These are phyloP conservation scores for Didymella arachidicola DNA, from an alignment of 2,329 filamentous ascomycete species.

Conservation along the genomic window DNA sequence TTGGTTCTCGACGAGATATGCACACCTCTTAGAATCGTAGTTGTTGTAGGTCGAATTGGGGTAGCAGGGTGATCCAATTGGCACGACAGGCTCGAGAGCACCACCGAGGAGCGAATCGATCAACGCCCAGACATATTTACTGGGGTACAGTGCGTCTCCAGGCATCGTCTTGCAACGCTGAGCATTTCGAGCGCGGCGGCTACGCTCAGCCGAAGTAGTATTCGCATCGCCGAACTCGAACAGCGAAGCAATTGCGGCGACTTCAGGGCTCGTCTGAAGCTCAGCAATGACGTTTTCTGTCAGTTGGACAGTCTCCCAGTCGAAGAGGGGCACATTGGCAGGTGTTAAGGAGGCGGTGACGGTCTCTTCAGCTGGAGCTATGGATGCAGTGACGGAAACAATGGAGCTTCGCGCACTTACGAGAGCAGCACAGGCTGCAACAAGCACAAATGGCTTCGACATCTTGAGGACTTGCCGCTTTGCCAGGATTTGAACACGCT, in stretches of 20 bases:
- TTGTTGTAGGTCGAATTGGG: constrained; percentile 39
- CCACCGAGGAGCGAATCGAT: constrained; percentile 36
- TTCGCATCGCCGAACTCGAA: constrained; percentile 49
- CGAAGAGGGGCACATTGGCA: constrained; percentile 35
- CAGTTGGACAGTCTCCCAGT: constrained; percentile 34
- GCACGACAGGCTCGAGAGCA: constrained; percentile 37
- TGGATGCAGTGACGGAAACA: constrained; percentile 27
- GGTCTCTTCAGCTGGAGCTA: constrained; percentile 39
- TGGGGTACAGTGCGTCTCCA: constrained; percentile 37
- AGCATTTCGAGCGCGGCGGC: constrained; percentile 22
- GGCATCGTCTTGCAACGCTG: constrained; percentile 41
- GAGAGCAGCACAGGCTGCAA: constrained; percentile 26
- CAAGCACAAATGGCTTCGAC: constrained; percentile 26
- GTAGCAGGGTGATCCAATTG: constrained; percentile 42
- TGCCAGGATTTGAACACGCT: background rate
- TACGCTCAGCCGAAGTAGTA: constrained; percentile 7
- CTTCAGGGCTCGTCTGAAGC: constrained; percentile 26
- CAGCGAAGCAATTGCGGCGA: constrained; percentile 33
- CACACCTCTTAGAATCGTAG: constrained; percentile 38
- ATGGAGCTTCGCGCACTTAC: constrained; percentile 25
- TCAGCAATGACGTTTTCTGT: constrained; percentile 35
- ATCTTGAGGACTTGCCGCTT: constrained; percentile 16
- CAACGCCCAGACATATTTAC: constrained; percentile 29
- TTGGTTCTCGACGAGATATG: constrained; percentile 28
- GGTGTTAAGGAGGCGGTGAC: constrained; percentile 28